Conservation (phyloP, 139 green algal species). For the Ettlia oleoabundans region DNA sequence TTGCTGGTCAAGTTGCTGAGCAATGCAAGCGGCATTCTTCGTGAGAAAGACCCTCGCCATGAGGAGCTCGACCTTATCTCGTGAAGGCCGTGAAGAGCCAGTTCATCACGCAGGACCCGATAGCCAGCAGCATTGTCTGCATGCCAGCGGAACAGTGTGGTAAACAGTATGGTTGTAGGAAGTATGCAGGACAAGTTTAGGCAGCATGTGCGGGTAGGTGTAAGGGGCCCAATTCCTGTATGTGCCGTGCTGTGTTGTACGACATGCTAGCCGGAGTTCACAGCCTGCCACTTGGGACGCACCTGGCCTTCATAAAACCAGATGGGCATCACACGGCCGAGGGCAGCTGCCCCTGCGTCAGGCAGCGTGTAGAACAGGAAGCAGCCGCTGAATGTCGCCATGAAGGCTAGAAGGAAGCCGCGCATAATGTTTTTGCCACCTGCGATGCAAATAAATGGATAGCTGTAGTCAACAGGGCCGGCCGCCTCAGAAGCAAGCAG, state of each 20-base stretch:
- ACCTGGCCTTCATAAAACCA: slow-evolving; percentile 71
- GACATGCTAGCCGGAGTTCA: too few relatives aligned
- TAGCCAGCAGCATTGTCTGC: slow-evolving; percentile 41
- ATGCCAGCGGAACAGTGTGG: neutral
- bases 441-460: neutral
- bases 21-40: too few relatives aligned
- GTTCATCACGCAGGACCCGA: slow-evolving; percentile 41
- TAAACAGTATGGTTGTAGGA: neutral
- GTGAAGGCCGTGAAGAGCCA: slow-evolving; percentile 32
- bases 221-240: too few relatives aligned
- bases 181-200: too few relatives aligned
- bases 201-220: too few relatives aligned
- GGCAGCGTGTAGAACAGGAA: slow-evolving; percentile 58
- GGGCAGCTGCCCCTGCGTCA: slow-evolving; percentile 37
- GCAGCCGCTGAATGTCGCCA: slow-evolving; percentile 61
- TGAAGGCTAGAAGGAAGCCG: slow-evolving; percentile 56
- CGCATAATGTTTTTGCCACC: slow-evolving; percentile 62
- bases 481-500: neutral
- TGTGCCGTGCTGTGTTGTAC: too few relatives aligned
- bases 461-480: neutral
- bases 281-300: too few relatives aligned
- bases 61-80: too few relatives aligned
- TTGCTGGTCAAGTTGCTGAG: too few relatives aligned
- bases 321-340: slow-evolving; percentile 52
- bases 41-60: too few relatives aligned